Evolutionary conservation across 495 filamentous ascomycete genomes (phyloP).

Genomic region (Xylaria scruposa): DNA sequence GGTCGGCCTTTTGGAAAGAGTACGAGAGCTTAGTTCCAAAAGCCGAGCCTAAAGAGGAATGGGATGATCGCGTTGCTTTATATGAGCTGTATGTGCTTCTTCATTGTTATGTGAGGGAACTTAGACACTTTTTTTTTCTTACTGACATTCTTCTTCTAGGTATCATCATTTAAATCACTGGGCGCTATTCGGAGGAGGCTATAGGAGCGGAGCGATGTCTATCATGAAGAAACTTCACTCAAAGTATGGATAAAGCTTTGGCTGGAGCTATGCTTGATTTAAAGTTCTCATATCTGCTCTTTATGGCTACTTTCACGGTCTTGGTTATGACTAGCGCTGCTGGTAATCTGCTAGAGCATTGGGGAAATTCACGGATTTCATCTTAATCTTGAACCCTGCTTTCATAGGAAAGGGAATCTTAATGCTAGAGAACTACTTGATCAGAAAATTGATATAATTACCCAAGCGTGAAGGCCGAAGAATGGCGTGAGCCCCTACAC

Average conservation of each 20-base stretch:
- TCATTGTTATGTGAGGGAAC: neutral
- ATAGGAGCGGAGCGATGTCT: constrained; percentile 71
- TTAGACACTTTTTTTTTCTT: constrained; percentile 13
- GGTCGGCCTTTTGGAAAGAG: constrained; percentile 70
- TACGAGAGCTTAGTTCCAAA: constrained; percentile 78
- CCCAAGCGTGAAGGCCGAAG: too few species aligned
- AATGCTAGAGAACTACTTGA: neutral
- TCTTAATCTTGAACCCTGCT: neutral
- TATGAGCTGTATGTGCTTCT: constrained; percentile 74
- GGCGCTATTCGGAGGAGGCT: constrained; percentile 81
- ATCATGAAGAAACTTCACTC: constrained; percentile 74
- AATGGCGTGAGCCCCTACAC: neutral
- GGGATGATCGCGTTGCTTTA: constrained; percentile 77
- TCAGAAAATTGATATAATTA: neutral
- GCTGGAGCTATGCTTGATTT: neutral
- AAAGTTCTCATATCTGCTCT: neutral
- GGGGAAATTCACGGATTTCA: neutral
- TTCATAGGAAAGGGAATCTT: neutral
- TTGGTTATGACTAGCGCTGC: neutral
- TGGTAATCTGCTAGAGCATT: neutral
- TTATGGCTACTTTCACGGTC: neutral
- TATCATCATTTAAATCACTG: constrained; percentile 93
- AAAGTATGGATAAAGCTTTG: constrained; percentile 61
- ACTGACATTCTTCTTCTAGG: constrained; percentile 45
- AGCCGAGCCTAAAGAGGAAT: constrained; percentile 82